Evolutionary conservation across 148 eudicot genomes (phyloP), one percentile per base, ranked within the genome.

Genomic region (Camellia lanceoleosa): DNA sequence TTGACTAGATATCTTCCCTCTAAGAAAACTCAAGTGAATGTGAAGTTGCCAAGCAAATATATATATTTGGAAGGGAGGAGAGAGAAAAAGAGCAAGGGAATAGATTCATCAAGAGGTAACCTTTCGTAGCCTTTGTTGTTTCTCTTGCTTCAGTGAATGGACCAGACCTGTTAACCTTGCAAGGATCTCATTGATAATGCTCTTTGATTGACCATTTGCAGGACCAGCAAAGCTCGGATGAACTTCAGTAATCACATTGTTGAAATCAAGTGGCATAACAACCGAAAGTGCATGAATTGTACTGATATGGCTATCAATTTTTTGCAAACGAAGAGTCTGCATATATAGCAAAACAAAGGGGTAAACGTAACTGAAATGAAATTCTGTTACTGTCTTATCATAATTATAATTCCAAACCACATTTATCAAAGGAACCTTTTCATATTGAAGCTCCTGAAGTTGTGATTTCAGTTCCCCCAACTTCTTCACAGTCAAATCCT

Each of bases 171-270:
- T 83, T 47, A 94, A 85, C 82, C 87, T 86, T 76, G 93, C 88
- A 63, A 94, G 87, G 72, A 92, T 92, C 43, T 89, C 97, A 87
- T 94, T 89, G 88, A 94, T 94, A 75, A 92, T 92, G 87, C 93
- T 87, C 87, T 86, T 92, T 69, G 89, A 76, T 65, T 87, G 92
- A 60, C 86, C 92, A 86, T 79, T 80, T 74, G 75, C 85, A 85
- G 82, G 62, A 88, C 86, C 91, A 85, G 80, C 89, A 82, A 94
- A 78, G 84, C 89, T 88, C 51, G 94, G 91, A 86, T 89, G 97
- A 82, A 88, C 86, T 86, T 88, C 90, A 46, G 77, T 82, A 30
- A 92, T 79, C 47, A 80, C 83, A 70, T 80, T 84, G 79, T 86
- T 85, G 82, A 92, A 89, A 78, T 94, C 97, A 78, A 91, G 83